Evolutionary conservation across 805 yeast species (phyloP), one percentile per base, ranked within the genome.

Genomic region (Zygoascus bituminiphila): DNA sequence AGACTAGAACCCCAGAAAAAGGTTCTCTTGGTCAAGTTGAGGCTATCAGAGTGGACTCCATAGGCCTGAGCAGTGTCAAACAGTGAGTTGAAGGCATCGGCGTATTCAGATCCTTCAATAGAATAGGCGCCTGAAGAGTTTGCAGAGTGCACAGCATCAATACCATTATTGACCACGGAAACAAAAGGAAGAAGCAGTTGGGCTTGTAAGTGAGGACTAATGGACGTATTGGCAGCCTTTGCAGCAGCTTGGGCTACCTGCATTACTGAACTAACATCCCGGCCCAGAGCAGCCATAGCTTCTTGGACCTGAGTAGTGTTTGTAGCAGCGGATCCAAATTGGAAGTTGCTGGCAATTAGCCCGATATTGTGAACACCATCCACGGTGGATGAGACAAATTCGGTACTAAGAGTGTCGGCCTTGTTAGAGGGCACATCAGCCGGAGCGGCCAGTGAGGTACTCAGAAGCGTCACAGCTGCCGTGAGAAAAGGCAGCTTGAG

Each of bases 361-460:
- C 17, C 17, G 25, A 39, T 25, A 21, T 39, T 39, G n/a, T 39
- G 17, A 20, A 39, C 22, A 39, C 42, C 42, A 19, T 39, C 42
- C 14, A 39, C 25, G 22, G 42, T 39, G 26, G 24, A 14, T 9
- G 42, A 3, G n/a, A 39, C 21, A 14, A 39, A 8, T 3, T 21
- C 26, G 12, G 26, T 17, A 14, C 26, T 21, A 21, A 20, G 26
- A 7, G 31, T 22, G 15, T 42, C 23, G 4, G 6, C 20, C 21
- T 20, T 12, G 23, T 21, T 8, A 9, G 35, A 14, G 17, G 39
- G 17, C 8, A 21, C 46, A 14, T 37, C 39, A 21, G 46, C 24
- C 8, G 46, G 15, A 43, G 46, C 23, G n/a, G 36, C 38, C 2
- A 14, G 10, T 14, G 38, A 15, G 22, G 39, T 39, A 19, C 24